A percentile compares a stretch with the other conserved stretches of the same genome.
Conservation (phyloP, 2,329 filamentous ascomycete species). For the Hirsutella minnesotensis region DNA sequence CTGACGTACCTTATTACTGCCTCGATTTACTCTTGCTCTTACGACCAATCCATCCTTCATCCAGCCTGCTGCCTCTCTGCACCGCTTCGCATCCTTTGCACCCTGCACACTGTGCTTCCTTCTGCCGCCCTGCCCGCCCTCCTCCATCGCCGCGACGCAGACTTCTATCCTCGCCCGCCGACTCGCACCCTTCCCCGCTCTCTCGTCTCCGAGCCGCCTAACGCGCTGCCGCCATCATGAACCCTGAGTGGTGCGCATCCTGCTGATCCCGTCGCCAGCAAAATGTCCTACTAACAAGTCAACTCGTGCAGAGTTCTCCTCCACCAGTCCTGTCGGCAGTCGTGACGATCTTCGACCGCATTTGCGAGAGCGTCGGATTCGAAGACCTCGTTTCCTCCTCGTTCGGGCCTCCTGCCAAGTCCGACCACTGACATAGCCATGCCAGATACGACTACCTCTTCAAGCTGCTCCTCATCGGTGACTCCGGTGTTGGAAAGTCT, state of each 20-base stretch:
- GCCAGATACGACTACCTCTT: constrained; percentile 99
- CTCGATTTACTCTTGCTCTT: neutral
- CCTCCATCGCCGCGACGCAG: constrained; percentile 12
- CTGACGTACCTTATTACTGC: constrained; percentile 18
- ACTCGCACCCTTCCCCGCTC: neutral
- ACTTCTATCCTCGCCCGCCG: neutral
- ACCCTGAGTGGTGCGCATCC: constrained; percentile 72
- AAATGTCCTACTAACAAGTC: constrained; percentile 4
- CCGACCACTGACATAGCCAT: constrained; percentile 4
- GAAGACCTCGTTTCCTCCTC: neutral
- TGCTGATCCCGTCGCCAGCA: constrained; percentile 13
- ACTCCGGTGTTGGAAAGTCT: constrained; percentile 99
- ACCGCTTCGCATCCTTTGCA: neutral
- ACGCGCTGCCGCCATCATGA: constrained; percentile 53
- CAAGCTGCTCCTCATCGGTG: constrained; percentile 99
- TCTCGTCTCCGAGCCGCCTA: constrained; percentile 4
- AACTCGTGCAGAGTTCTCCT: neutral
- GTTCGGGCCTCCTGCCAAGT: neutral
- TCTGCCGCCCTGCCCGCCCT: neutral
- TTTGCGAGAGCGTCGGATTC: neutral
- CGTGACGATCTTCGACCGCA: no score
- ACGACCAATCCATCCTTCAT: no score
- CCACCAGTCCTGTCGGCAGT: neutral
- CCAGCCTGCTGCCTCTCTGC: neutral
- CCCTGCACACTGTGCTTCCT: constrained; percentile 2